Evolutionary conservation across 768 basidiomycete genomes (phyloP).

Genomic region (Russula lepida): DNA sequence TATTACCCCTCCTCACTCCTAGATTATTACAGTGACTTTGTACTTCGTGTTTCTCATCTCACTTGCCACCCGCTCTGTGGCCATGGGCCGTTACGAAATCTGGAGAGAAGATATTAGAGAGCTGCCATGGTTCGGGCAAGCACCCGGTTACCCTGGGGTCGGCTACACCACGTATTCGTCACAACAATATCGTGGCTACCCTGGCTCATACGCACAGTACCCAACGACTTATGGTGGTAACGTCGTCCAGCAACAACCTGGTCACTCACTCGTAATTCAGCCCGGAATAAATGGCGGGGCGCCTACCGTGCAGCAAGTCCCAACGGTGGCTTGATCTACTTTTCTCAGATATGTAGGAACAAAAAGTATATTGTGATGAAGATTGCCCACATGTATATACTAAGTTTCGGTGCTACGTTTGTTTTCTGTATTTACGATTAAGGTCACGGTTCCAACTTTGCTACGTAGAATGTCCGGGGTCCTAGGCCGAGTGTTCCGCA

Average conservation of each 20-base stretch:
- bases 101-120: constrained; percentile 19
- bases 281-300: constrained; percentile 13
- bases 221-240: constrained; percentile 1
- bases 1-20: background rate
- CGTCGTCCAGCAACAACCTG: constrained; percentile 14
- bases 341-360: background rate
- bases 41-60: constrained; percentile 16
- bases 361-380: background rate
- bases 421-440: background rate
- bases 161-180: constrained; percentile 9
- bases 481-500: background rate
- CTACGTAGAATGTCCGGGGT: constrained; percentile 15
- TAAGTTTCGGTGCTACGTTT: background rate
- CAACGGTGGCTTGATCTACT: background rate
- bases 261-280: constrained; percentile 13
- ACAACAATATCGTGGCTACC: constrained; percentile 6
- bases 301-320: constrained; percentile 3
- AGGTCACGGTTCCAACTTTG: background rate
- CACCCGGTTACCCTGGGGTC: constrained; percentile 17
- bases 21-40: constrained; percentile 9
- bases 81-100: constrained; percentile 17
- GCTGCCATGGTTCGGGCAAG: constrained; percentile 21
- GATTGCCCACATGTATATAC: background rate
- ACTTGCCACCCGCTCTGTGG: constrained; percentile 14
- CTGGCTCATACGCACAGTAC: background rate